A percentile compares a stretch with the other conserved stretches of the same genome.
These are phyloP conservation scores for Penicilliopsis zonata DNA, from an alignment of 495 filamentous ascomycete genomes.

Conservation along the genomic window DNA sequence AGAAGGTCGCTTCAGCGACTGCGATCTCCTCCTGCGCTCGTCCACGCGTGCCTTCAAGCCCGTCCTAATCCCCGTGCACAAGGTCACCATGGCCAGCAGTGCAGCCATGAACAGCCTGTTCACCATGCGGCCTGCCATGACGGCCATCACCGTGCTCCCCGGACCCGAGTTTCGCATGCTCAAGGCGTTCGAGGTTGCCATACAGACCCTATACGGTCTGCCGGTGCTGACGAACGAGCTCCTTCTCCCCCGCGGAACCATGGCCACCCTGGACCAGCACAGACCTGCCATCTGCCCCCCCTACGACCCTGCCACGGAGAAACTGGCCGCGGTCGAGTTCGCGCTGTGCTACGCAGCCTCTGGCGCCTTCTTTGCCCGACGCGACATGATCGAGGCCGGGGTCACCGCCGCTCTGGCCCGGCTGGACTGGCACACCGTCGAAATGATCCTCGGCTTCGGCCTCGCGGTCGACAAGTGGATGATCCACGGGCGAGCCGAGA, in stretches of 20 bases:
- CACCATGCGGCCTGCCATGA: background rate
- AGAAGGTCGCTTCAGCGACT: too few species aligned
- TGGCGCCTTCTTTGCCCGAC: constrained; percentile 15
- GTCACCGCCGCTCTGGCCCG: constrained; percentile 13
- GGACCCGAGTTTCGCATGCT: constrained; percentile 8
- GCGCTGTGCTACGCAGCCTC: constrained; percentile 19
- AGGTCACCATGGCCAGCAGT: constrained; percentile 11
- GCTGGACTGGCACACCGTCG: constrained; percentile 17
- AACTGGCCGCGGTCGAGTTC: constrained; percentile 13
- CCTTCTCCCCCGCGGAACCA: constrained; percentile 5
- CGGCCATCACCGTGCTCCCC: constrained; percentile 7
- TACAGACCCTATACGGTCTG: constrained; percentile 16
- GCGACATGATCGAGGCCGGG: constrained; percentile 11
- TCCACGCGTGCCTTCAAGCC: constrained; percentile 7
- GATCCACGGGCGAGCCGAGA: too few species aligned
- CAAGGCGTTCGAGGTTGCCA: constrained; percentile 15
- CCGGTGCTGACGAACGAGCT: constrained; percentile 4
- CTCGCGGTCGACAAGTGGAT: constrained; percentile 8
- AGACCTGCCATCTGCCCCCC: too few species aligned
- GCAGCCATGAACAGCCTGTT: constrained; percentile 6
- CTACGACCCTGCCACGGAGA: constrained; percentile 5
- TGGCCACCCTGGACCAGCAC: constrained; percentile 2
- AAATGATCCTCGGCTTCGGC: constrained; percentile 15
- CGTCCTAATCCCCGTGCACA: constrained; percentile 9
- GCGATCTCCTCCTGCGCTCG: too few species aligned